Percentiles rank a stretch among this genome's conserved stretches.
Conservation (phyloP, 2,329 filamentous ascomycete species). For the Ceratocystis destructans region DNA sequence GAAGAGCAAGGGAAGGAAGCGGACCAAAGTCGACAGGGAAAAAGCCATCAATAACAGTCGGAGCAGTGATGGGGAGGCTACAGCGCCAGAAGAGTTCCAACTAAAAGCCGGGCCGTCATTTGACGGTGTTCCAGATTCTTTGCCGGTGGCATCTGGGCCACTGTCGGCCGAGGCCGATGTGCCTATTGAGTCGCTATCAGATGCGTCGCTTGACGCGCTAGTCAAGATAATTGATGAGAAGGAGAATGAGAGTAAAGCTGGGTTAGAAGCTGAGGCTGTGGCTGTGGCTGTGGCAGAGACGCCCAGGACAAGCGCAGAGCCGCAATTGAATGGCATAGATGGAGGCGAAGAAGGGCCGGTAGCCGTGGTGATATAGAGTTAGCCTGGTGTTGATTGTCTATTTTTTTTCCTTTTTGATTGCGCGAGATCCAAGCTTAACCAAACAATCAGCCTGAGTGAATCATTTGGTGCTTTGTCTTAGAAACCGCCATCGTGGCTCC, state of each 20-base stretch:
- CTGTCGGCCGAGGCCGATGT: neutral
- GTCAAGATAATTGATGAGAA: constrained; percentile 7
- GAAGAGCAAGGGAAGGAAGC: neutral
- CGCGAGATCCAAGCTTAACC: too few relatives aligned
- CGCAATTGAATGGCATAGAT: neutral
- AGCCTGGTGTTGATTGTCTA: neutral
- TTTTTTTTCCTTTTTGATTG: neutral
- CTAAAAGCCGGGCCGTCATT: neutral
- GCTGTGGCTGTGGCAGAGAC: neutral
- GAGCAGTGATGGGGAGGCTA: neutral
- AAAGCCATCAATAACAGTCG: neutral
- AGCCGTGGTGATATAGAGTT: neutral
- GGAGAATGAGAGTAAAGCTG: neutral
- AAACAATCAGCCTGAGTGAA: too few relatives aligned
- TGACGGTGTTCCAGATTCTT: neutral
- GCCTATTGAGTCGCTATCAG: neutral
- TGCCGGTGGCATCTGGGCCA: neutral
- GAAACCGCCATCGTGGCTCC: too few relatives aligned
- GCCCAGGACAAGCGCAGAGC: neutral
- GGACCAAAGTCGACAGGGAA: neutral
- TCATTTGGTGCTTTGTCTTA: too few relatives aligned
- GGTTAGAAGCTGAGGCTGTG: neutral
- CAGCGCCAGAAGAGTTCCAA: neutral
- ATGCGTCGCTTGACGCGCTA: constrained; percentile 6
- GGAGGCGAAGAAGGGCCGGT: neutral